Evolutionary conservation across 2,329 filamentous ascomycete species (phyloP).

Genomic region (Ustulina deusta): DNA sequence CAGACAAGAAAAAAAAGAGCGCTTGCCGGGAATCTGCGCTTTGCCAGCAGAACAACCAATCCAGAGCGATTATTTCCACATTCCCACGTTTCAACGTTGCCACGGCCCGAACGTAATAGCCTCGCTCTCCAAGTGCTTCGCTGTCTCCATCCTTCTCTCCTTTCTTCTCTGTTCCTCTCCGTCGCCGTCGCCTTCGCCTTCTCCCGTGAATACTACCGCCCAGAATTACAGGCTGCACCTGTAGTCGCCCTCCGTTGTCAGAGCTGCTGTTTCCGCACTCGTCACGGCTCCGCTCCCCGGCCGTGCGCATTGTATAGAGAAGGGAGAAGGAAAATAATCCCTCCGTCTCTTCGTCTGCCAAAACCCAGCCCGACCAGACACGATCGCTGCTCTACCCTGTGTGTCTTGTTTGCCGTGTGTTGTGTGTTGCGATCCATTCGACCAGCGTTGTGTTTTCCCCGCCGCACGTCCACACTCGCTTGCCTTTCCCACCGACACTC

Average conservation of each 20-base stretch:
- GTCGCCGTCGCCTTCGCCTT: neutral
- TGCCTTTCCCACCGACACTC: slow-evolving; percentile 20
- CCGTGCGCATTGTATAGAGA: slow-evolving; percentile 10
- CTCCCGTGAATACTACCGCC: neutral
- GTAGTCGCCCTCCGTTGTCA: neutral
- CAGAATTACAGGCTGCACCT: neutral
- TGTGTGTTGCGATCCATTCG: neutral
- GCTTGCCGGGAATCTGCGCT: slow-evolving; percentile 36
- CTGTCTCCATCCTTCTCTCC: slow-evolving; percentile 14
- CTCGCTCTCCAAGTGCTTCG: slow-evolving; percentile 29
- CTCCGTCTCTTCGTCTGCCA: neutral
- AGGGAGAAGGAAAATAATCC: neutral
- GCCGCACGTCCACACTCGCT: slow-evolving; percentile 18
- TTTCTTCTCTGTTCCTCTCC: neutral
- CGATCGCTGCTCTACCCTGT: neutral
- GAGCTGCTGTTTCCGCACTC: neutral
- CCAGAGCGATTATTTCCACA: slow-evolving; percentile 15
- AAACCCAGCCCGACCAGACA: neutral
- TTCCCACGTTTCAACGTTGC: slow-evolving; percentile 15
- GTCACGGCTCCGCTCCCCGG: neutral
- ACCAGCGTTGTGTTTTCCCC: neutral
- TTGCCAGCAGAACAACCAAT: slow-evolving; percentile 32
- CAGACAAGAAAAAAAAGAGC: slow-evolving; percentile 32
- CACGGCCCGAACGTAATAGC: slow-evolving; percentile 36
- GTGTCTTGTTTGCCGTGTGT: too few relatives aligned